Conservation (phyloP, 2,329 filamentous ascomycete genomes). For the Diaporthe ilicicola region DNA sequence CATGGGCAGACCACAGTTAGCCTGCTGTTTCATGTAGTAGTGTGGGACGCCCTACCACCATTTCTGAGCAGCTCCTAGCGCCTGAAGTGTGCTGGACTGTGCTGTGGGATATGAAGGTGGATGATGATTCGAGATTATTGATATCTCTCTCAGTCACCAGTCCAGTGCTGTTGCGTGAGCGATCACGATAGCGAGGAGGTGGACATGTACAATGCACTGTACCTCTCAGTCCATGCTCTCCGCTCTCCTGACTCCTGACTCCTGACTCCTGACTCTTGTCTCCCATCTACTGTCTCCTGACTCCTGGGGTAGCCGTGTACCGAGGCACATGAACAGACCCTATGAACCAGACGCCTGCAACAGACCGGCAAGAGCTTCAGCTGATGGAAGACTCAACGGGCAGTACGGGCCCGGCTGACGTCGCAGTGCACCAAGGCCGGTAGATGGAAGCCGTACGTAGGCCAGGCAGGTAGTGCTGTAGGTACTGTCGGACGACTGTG, state of each 20-base stretch:
- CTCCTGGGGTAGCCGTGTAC: neutral
- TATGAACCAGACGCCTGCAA: neutral
- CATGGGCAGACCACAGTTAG: slow-evolving; percentile 20
- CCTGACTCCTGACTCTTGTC: slow-evolving; percentile 1
- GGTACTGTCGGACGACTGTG: neutral
- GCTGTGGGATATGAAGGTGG: slow-evolving; percentile 7
- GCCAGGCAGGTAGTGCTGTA: neutral
- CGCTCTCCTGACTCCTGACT: slow-evolving; percentile 19
- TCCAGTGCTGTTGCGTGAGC: neutral
- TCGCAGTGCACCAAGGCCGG: neutral
- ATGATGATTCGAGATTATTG: slow-evolving; percentile 12
- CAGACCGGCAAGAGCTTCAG: slow-evolving; percentile 5
- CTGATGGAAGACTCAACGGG: neutral
- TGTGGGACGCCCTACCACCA: slow-evolving; percentile 12
- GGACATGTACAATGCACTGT: neutral
- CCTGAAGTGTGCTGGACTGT: neutral
- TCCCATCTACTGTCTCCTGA: neutral
- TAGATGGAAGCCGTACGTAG: neutral
- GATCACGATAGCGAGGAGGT: neutral
- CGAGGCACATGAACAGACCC: neutral
- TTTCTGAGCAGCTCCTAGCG: slow-evolving; percentile 4
- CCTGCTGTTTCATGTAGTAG: slow-evolving; percentile 22
- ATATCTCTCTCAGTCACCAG: neutral
- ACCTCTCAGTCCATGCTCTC: no score
- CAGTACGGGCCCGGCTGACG: slow-evolving; percentile 7